These are phyloP conservation scores for Trichoderma citrinoviride DNA, from an alignment of 2,329 filamentous ascomycete genomes.

Conservation along the genomic window DNA sequence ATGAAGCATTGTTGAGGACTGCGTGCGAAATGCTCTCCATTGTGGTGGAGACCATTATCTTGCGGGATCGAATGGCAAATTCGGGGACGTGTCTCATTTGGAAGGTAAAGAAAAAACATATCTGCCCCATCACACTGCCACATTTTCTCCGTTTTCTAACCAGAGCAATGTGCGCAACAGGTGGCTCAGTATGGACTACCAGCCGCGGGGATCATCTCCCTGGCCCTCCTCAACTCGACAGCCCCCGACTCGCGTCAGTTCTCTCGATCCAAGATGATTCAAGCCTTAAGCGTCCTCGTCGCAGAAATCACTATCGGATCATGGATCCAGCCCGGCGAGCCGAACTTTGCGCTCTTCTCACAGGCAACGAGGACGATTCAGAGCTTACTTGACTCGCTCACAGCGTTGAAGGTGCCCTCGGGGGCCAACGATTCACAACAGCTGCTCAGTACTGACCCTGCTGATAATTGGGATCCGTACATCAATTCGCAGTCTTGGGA, in stretches of 20 bases:
- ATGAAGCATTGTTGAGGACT: constrained; percentile 4
- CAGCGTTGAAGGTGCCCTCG: neutral
- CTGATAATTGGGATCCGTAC: constrained; percentile 11
- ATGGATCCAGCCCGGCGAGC: constrained; percentile 16
- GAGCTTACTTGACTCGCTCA: constrained; percentile 15
- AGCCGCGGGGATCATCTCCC: constrained; percentile 9
- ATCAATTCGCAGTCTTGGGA: constrained; percentile 18
- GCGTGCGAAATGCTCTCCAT: constrained; percentile 15
- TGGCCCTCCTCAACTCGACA: constrained; percentile 10
- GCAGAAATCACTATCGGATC: constrained; percentile 14
- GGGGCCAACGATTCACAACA: neutral
- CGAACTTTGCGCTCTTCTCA: constrained; percentile 14
- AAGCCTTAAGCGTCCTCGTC: constrained; percentile 14
- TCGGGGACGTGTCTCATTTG: constrained; percentile 17
- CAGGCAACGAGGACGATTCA: constrained; percentile 17
- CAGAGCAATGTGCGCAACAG: neutral
- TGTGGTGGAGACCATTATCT: neutral
- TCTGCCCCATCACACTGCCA: neutral
- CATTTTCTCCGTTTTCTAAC: neutral
- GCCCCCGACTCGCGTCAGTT: neutral
- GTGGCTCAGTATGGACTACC: constrained; percentile 13
- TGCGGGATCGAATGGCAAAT: constrained; percentile 19
- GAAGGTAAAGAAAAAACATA: neutral
- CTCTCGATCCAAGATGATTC: constrained; percentile 16
- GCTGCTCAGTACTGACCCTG: neutral